Evolutionary conservation across 1,284 basidiomycete genomes (phyloP).

Genomic region (Rhodofomes roseus): DNA sequence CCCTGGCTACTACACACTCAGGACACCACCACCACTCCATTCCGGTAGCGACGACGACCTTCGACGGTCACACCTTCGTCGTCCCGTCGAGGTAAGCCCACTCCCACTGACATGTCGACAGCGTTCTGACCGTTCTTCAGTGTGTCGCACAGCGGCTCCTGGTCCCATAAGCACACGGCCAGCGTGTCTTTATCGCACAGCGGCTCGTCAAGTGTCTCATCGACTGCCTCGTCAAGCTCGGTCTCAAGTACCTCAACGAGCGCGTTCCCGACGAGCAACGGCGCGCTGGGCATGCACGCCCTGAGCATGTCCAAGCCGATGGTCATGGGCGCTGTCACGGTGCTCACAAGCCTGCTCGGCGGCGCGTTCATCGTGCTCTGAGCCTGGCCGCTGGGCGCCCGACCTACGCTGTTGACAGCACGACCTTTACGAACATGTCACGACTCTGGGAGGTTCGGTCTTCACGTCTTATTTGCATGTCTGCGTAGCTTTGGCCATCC

Average conservation of each 20-base stretch:
- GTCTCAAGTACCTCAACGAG: neutral
- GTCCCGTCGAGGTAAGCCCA: slow-evolving; percentile 9
- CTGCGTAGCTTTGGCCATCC: neutral
- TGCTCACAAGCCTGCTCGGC: slow-evolving; percentile 11
- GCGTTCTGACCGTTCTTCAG: neutral
- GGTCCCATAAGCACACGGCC: neutral
- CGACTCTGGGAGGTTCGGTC: neutral
- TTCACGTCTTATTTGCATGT: neutral
- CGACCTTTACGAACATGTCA: neutral
- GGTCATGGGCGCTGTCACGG: slow-evolving; percentile 9
- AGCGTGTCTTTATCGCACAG: neutral
- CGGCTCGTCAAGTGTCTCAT: neutral
- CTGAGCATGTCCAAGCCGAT: slow-evolving; percentile 7
- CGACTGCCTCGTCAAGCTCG: neutral
- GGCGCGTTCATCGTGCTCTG: slow-evolving; percentile 13
- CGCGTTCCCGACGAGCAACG: slow-evolving; percentile 4
- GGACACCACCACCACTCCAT: slow-evolving; percentile 6
- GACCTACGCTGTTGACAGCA: neutral
- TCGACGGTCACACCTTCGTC: slow-evolving; percentile 24
- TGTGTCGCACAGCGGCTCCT: neutral
- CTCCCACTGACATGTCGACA: neutral
- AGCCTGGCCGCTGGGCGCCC: too few relatives aligned
- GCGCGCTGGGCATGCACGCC: slow-evolving; percentile 3
- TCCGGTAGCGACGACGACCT: slow-evolving; percentile 17
- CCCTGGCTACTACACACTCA: slow-evolving; percentile 13